These are phyloP conservation scores for Leccinum pellstonianum DNA, from an alignment of 768 basidiomycete species.

Conservation along the genomic window DNA sequence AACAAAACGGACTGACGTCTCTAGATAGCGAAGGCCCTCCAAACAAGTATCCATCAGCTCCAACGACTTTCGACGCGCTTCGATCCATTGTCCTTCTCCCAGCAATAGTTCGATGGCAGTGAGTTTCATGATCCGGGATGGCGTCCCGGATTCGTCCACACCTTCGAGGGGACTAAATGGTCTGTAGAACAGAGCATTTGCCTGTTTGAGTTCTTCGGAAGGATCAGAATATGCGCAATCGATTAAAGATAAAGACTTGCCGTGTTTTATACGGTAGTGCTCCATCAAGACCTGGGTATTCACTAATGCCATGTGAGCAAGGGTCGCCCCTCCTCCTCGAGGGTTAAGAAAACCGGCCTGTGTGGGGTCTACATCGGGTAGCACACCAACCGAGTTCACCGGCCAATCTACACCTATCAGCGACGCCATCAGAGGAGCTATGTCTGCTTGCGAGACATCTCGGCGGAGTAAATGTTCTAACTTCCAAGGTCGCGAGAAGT, in stretches of 20 bases:
- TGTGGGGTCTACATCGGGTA: constrained; percentile 70
- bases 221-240: constrained; percentile 3
- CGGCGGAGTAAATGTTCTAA: constrained; percentile 57
- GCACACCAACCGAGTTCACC: constrained; percentile 77
- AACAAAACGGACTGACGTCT: constrained; percentile 44
- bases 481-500: constrained; percentile 65
- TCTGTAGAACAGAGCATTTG: constrained; percentile 58
- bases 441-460: constrained; percentile 83
- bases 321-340: constrained; percentile 43
- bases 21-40: constrained; percentile 70
- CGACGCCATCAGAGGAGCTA: constrained; percentile 74
- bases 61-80: constrained; percentile 49
- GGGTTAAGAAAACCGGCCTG: constrained; percentile 57
- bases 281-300: constrained; percentile 74
- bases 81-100: constrained; percentile 39
- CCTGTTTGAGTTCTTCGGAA: constrained; percentile 56
- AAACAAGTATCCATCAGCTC: constrained; percentile 54
- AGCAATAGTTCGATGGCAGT: constrained; percentile 48
- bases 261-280: constrained; percentile 75
- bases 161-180: constrained; percentile 54
- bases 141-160: constrained; percentile 23
- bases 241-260: constrained; percentile 37
- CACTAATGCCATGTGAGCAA: constrained; percentile 55
- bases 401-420: constrained; percentile 75
- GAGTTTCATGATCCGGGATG: constrained; percentile 38